Evolutionary conservation across 2,329 filamentous ascomycete species (phyloP).

Genomic region (Colletotrichum endophyticum): DNA sequence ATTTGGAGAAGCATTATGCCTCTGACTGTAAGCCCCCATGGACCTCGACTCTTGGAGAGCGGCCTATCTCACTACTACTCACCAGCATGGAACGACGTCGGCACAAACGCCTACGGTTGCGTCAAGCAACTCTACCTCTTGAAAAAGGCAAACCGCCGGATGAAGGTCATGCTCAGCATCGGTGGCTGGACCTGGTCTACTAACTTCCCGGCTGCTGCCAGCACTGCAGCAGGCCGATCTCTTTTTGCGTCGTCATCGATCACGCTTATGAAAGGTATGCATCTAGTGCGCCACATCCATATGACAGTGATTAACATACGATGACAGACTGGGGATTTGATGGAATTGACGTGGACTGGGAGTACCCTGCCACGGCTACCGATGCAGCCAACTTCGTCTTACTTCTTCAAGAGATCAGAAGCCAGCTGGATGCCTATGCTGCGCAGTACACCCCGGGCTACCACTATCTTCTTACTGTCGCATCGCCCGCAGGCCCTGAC

Average conservation of each 20-base stretch:
- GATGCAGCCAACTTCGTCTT: conserved; percentile 49
- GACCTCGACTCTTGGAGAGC: too few species aligned
- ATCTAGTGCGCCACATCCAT: rapidly evolving
- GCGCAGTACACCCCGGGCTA: conserved; percentile 47
- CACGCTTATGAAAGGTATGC: conserved; percentile 59
- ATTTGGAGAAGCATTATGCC: conserved; percentile 75
- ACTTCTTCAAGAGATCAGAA: conserved; percentile 48
- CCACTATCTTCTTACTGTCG: conserved; percentile 60
- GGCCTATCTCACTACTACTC: not conserved
- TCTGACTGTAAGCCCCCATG: conserved; percentile 64
- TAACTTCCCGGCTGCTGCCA: conserved; percentile 74
- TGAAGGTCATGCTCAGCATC: conserved; percentile 81
- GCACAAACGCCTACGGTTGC: conserved; percentile 75
- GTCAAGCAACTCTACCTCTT: conserved; percentile 79
- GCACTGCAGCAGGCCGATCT: conserved; percentile 63
- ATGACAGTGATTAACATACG: not conserved
- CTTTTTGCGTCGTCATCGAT: conserved; percentile 75
- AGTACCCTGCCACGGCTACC: conserved; percentile 37
- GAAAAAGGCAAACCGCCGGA: conserved; percentile 77
- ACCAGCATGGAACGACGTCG: conserved; percentile 12
- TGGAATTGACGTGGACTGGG: conserved; percentile 49
- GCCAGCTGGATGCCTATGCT: conserved; percentile 54
- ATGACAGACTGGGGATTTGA: conserved; percentile 67
- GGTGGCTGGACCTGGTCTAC: conserved; percentile 86
- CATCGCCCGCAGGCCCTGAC: conserved; percentile 50